Evolutionary conservation across 208 protist species (phyloP), one percentile per base, ranked within the genome.

Genomic region (Leishmania mexicana): DNA sequence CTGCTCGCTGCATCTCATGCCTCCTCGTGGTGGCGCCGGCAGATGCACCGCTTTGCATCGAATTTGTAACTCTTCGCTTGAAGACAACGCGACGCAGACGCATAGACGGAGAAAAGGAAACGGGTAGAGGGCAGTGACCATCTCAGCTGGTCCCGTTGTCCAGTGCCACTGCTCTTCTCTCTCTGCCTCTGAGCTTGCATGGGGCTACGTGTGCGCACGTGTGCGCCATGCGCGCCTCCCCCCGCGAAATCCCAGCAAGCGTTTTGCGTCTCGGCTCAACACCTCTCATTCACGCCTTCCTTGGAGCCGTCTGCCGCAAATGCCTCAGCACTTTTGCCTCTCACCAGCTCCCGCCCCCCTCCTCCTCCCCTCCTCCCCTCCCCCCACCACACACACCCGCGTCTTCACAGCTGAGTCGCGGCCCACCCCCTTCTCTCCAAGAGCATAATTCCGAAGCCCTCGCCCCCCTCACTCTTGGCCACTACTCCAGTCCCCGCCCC

Each of bases 1-100:
- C 51, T 5, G 17, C 8, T 31, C 28, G 57, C 74, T 6, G 53
- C n/a, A 31, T 78, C 74, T 49, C 38, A 21, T 24, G 54, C 31
- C 51, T 35, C 31, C 24, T 71, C 64, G 4, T 80, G 76, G 76
- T 80, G 76, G 76, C 76, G 62, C 11, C 76, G 76, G 3, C 76
- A 80, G 76, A 45, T 17, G 35, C 76, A 60, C 28, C 62, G 62
- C 47, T 5, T 71, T 15, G 21, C 28, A 31, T 73, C 76, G 6
- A 64, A 57, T 58, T 68, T 80, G 60, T 80, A n/a, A 76, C 31
- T 11, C 15, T 10, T 0, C 21, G 45, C 28, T 19, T 54, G 67
- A n/a, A 8, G 19, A 21, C 28, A 21, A 15, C 70, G 40, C 45
- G 8, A 15, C 70, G 28, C 28, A 35, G 45, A n/a, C 21, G 13